Percentiles rank a stretch among this genome's conserved stretches.
Evolutionary conservation across 768 basidiomycete species (phyloP).

Genomic region (Boletus bicolor): DNA sequence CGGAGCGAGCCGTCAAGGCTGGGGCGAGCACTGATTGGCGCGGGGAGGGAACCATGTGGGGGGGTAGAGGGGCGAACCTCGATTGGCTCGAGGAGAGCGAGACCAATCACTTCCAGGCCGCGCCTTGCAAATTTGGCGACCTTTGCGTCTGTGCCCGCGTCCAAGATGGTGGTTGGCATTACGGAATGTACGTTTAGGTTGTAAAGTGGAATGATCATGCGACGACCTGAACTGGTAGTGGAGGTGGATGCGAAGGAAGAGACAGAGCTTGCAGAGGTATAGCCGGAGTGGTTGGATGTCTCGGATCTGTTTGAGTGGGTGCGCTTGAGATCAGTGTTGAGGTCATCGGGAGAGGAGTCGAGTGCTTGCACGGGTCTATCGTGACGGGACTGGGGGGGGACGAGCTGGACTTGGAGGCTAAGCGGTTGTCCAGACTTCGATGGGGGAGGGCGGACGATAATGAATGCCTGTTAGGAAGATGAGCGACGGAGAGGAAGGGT

Average conservation of each 20-base stretch:
- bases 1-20: conserved; percentile 26
- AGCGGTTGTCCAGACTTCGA: conserved; percentile 81
- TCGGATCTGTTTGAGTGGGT: conserved; percentile 51
- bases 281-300: conserved; percentile 42
- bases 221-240: conserved; percentile 48
- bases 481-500: conserved; percentile 5
- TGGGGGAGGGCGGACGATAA: conserved; percentile 88
- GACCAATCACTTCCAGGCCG: conserved; percentile 72
- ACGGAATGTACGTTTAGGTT: conserved; percentile 88
- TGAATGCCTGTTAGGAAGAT: conserved; percentile 62
- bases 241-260: conserved; percentile 41
- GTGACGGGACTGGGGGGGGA: conserved; percentile 53
- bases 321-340: conserved; percentile 27
- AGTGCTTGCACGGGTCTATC: conserved; percentile 44
- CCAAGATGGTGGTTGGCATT: conserved; percentile 79
- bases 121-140: conserved; percentile 73
- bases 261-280: conserved; percentile 44
- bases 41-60: conserved; percentile 9
- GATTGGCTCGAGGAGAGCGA: conserved; percentile 76
- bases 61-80: conserved; percentile 54
- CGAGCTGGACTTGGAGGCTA: conserved; percentile 89
- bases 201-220: conserved; percentile 81
- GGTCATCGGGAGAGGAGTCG: conserved; percentile 37
- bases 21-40: conserved; percentile 24
- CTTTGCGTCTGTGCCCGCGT: conserved; percentile 86